Base-by-base conservation (phyloP, 1,284 basidiomycete genomes). In the Anthracocystis panici-leucophaei region DNA sequence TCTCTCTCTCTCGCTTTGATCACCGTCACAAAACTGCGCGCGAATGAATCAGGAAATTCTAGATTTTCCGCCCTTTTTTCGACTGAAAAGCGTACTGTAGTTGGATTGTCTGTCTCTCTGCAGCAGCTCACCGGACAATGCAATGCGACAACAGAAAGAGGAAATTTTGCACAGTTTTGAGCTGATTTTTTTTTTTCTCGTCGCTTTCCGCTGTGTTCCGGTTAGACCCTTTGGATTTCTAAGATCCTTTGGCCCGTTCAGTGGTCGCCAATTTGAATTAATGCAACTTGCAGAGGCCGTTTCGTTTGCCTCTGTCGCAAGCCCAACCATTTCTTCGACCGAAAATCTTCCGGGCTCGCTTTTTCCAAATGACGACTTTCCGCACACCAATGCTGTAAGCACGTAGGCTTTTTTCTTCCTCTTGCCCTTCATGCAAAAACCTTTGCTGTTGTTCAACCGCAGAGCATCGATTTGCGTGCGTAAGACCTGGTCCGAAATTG, bases 311-410 rank as follows among this genome's bases (percentile, higher is more conserved):
- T 6, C 2, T 29, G 46, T 25, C 8, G 46, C 20, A 16, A 49
- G 46, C 29, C 53, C 18, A 18, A 27, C 16, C 16, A 10, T 23
- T 52, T 44, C 35, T 38, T 57, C 25, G 56, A 65, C 62, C 62
- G 62, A 65, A 65, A 57, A 53, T 65, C 62, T 58, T 58, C 62
- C 62, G 62, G 46, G 46, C 61, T 51, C 61, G 51, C 21, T 38
- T 52, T 10, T 10, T 21, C 6, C 2, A 23, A 21, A 63, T 63
- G 61, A 63, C 61, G 61, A 62, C 40, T 61, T 49, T 44, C 44
- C 5, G 41, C 41, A 1, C 8, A 27, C 14, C 25, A 46, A 46
- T 46, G 44, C 44, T 23, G 23, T 46, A 27, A 46, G 23, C 44
- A 45, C 5, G 29, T 29, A 29, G 29, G 38, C 4, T 6, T 40